These are phyloP conservation scores for Gaeumannomyces tritici DNA, from an alignment of 2,329 filamentous ascomycete genomes.

Conservation along the genomic window DNA sequence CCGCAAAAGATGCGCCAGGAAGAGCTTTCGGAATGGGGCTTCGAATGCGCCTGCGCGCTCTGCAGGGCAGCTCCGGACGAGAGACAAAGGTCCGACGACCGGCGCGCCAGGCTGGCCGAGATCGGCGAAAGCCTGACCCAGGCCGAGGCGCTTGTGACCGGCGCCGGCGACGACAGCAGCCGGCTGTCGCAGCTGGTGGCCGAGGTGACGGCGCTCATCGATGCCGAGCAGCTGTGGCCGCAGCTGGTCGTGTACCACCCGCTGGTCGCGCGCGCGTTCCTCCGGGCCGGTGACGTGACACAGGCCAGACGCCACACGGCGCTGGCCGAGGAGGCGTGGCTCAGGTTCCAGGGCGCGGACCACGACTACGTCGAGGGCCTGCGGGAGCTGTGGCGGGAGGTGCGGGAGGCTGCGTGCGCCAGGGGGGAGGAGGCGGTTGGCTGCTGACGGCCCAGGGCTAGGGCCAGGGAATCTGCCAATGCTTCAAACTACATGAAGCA, in stretches of 20 bases:
- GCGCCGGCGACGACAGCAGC: neutral
- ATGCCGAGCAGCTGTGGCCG: constrained; percentile 14
- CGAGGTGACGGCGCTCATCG: constrained; percentile 13
- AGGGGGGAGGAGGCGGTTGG: too few species aligned
- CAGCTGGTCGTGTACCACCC: constrained; percentile 18
- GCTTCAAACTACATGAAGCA: too few species aligned
- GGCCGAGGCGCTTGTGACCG: constrained; percentile 1
- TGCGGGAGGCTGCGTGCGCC: neutral
- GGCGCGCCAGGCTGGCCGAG: constrained; percentile 16
- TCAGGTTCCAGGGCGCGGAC: constrained; percentile 8
- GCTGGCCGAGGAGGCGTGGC: constrained; percentile 10
- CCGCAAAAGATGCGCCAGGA: constrained; percentile 16
- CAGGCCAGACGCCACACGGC: constrained; percentile 5
- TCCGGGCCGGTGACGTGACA: constrained; percentile 4
- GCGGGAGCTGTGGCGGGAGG: constrained; percentile 6
- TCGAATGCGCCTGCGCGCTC: constrained; percentile 22
- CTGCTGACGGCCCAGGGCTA: too few species aligned
- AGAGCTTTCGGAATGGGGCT: constrained; percentile 19
- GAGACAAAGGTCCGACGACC: constrained; percentile 19
- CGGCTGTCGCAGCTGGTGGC: constrained; percentile 7
- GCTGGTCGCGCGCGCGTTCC: constrained; percentile 14
- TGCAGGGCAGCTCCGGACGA: constrained; percentile 17
- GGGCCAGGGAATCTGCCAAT: too few species aligned
- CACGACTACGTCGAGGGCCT: constrained; percentile 10
- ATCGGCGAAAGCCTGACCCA: constrained; percentile 10